A percentile compares a stretch with the other conserved stretches of the same genome.
Conservation (phyloP, 2,329 filamentous ascomycete species). For the Ceratocystiopsis brevicomis region DNA sequence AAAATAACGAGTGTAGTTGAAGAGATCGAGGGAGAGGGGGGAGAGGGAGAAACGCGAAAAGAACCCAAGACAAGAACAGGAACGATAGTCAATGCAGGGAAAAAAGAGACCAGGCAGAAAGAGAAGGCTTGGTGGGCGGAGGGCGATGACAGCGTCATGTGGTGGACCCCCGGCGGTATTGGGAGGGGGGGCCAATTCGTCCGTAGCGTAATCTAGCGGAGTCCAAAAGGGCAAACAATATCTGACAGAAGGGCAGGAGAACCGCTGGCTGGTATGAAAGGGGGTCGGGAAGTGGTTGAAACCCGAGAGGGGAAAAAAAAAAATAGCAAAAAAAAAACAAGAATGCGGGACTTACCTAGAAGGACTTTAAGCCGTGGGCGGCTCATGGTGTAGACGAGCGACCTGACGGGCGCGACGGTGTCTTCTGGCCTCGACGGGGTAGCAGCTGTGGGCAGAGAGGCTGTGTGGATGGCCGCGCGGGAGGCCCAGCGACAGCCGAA, state of each 20-base stretch:
- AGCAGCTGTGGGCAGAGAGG: no score
- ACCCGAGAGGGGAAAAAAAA: conserved; percentile 7
- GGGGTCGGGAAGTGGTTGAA: conserved; percentile 6
- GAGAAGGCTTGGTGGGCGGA: background rate
- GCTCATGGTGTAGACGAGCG: no score
- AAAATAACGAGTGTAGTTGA: background rate
- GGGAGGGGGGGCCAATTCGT: background rate
- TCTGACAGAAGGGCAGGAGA: no score
- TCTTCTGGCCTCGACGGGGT: no score
- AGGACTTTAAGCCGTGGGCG: conserved; percentile 38
- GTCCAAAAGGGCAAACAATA: no score
- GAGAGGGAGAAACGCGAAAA: conserved; percentile 1
- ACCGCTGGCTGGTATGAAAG: background rate
- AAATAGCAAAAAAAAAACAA: background rate
- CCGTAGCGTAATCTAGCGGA: no score
- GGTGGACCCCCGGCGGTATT: no score
- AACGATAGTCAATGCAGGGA: background rate
- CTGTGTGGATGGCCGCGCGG: no score
- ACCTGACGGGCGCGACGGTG: no score
- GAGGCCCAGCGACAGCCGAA: no score
- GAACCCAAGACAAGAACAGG: conserved; percentile 1
- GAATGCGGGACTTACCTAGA: conserved; percentile 31
- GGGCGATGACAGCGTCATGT: background rate
- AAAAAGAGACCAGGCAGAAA: background rate
- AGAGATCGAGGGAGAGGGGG: background rate